These are phyloP conservation scores for Chytriomyces confervae DNA, from an alignment of 192 early-diverging fungal genomes.

Conservation along the genomic window DNA sequence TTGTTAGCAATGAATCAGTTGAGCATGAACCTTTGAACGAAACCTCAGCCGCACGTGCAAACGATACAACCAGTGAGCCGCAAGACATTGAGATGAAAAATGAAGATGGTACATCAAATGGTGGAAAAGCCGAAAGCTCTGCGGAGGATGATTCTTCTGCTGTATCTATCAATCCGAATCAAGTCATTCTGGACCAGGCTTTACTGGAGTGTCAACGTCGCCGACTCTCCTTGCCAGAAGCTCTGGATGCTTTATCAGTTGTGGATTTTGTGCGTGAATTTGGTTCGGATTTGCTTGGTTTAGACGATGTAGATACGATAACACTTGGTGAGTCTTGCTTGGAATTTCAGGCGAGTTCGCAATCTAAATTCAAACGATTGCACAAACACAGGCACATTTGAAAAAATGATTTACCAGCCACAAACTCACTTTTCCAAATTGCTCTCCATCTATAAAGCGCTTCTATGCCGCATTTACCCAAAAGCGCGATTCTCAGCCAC, in stretches of 20 bases:
- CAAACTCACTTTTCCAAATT: neutral
- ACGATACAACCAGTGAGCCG: neutral
- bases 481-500: neutral
- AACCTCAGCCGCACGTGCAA: neutral
- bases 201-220: slow-evolving; percentile 14
- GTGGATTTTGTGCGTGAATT: slow-evolving; percentile 32
- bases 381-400: neutral
- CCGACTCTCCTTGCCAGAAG: slow-evolving; percentile 20
- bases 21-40: neutral
- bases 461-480: slow-evolving; percentile 16
- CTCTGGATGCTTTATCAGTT: slow-evolving; percentile 27
- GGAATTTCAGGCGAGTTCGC: neutral
- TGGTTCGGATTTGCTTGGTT: slow-evolving; percentile 15
- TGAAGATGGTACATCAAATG: neutral
- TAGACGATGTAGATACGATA: neutral
- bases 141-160: neutral
- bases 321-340: slow-evolving; percentile 15
- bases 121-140: neutral
- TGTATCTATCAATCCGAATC: neutral
- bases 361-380: neutral
- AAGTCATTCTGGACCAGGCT: slow-evolving; percentile 2
- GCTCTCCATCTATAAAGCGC: neutral
- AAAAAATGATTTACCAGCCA: slow-evolving; percentile 10
- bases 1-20: neutral
- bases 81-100: neutral